phyloP scores from a whole-genome alignment of 345 rosid species.

The Aquilaria malaccensis region DNA sequence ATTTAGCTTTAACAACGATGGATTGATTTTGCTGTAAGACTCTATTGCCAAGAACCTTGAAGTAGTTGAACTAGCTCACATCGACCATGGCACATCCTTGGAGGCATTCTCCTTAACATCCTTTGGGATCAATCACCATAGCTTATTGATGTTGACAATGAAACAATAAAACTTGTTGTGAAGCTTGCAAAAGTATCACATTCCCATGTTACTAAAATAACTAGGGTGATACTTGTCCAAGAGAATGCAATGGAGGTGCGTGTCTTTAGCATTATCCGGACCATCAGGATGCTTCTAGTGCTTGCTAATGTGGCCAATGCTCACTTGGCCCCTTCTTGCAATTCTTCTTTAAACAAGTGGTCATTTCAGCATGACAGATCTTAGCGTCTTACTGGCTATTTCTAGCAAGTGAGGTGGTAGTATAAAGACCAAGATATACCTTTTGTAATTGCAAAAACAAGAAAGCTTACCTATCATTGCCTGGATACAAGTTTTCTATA shows the following conservation, averaged over 20 bases:
- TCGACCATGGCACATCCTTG: slow-evolving; percentile 58
- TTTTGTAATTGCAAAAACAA: too few species aligned
- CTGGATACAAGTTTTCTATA: too few species aligned
- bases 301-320: slow-evolving; percentile 78
- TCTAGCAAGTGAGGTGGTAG: too few species aligned
- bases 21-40: slow-evolving; percentile 62
- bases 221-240: slow-evolving; percentile 93
- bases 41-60: slow-evolving; percentile 78
- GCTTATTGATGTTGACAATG: slow-evolving; percentile 73
- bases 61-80: slow-evolving; percentile 65
- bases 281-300: slow-evolving; percentile 88
- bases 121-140: slow-evolving; percentile 65
- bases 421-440: not conserved
- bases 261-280: slow-evolving; percentile 79
- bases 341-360: slow-evolving; percentile 71
- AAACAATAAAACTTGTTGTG: slow-evolving; percentile 75
- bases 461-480: too few species aligned
- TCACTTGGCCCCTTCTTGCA: slow-evolving; percentile 90
- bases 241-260: slow-evolving; percentile 90
- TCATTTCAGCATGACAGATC: slow-evolving; percentile 24
- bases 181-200: slow-evolving; percentile 83
- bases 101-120: slow-evolving; percentile 55
- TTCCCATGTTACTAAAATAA: slow-evolving; percentile 81
- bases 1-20: slow-evolving; percentile 67
- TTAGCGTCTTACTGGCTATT: not conserved